Evolutionary conservation across 2,329 filamentous ascomycete species (phyloP).

Genomic region (Xylaria polymorpha): DNA sequence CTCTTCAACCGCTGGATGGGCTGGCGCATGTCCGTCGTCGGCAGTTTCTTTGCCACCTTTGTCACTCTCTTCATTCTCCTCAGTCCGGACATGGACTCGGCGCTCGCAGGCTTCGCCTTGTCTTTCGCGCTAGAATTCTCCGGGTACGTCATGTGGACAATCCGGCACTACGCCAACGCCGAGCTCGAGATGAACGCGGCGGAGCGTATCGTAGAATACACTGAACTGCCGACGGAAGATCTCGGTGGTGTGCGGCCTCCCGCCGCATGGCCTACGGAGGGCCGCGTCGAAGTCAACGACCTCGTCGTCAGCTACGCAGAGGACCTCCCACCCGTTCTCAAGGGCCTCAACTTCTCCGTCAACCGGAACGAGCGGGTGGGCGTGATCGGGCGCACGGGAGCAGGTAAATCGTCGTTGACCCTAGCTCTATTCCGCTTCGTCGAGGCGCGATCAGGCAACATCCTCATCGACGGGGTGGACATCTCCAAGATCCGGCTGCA

Average conservation of each 20-base stretch:
- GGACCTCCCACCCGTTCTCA: slow-evolving; percentile 77
- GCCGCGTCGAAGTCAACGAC: slow-evolving; percentile 77
- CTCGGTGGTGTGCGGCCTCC: slow-evolving; percentile 71
- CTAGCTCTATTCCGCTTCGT: slow-evolving; percentile 83
- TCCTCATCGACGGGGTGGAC: slow-evolving; percentile 78
- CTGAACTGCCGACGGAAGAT: slow-evolving; percentile 73
- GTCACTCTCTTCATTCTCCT: slow-evolving; percentile 73
- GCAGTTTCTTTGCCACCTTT: slow-evolving; percentile 73
- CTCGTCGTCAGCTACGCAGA: slow-evolving; percentile 78
- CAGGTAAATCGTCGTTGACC: slow-evolving; percentile 81
- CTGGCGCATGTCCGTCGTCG: slow-evolving; percentile 76
- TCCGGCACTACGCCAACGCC: slow-evolving; percentile 62
- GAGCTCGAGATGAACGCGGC: slow-evolving; percentile 84
- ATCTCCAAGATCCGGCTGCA: slow-evolving; percentile 77
- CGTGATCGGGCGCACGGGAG: slow-evolving; percentile 82
- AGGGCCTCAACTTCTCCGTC: slow-evolving; percentile 74
- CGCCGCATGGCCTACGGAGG: slow-evolving; percentile 80
- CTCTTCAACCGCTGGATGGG: slow-evolving; percentile 82
- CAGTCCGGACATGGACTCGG: slow-evolving; percentile 71
- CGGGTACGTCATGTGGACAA: slow-evolving; percentile 66
- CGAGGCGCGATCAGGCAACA: slow-evolving; percentile 72
- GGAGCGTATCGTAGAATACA: slow-evolving; percentile 81
- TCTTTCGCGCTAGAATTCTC: slow-evolving; percentile 79
- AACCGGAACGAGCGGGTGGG: slow-evolving; percentile 76
- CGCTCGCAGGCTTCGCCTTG: slow-evolving; percentile 80